phyloP scores from a whole-genome alignment of 177 flowering plant genomes.

The Tripterygium wilfordii region DNA sequence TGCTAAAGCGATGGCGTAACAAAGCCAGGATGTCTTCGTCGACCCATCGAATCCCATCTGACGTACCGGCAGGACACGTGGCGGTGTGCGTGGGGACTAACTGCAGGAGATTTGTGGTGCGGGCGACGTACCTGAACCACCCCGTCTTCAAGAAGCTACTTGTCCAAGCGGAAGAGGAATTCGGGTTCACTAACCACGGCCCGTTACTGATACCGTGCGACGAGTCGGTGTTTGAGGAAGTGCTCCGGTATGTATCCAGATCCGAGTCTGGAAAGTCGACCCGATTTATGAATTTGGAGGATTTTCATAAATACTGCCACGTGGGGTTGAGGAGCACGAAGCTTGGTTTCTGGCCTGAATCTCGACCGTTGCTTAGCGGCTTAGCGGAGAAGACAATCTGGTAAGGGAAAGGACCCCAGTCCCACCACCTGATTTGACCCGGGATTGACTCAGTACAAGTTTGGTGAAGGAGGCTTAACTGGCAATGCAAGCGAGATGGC shows the following conservation, averaged over 20 bases:
- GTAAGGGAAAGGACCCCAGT: constrained; percentile 13
- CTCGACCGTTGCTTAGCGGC: constrained; percentile 59
- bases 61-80: constrained; percentile 90
- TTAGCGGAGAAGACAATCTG: constrained; percentile 40
- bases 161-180: constrained; percentile 80
- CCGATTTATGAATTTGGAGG: constrained; percentile 48
- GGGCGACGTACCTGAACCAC: constrained; percentile 78
- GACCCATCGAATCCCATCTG: constrained; percentile 44
- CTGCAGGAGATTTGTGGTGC: constrained; percentile 63
- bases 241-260: constrained; percentile 48
- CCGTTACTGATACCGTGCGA: constrained; percentile 88
- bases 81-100: constrained; percentile 72
- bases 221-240: constrained; percentile 77
- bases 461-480: not conserved
- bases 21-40: constrained; percentile 47
- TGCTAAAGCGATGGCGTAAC: constrained; percentile 79
- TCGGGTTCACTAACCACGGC: constrained; percentile 66
- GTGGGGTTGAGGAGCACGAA: constrained; percentile 25
- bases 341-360: constrained; percentile 54
- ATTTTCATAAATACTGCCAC: constrained; percentile 51
- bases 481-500: constrained; percentile 1
- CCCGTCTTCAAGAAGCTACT: constrained; percentile 66
- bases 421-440: constrained; percentile 9
- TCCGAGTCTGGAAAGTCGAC: constrained; percentile 34
- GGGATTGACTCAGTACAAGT: constrained; percentile 22